A percentile compares a stretch with the other conserved stretches of the same genome.
Evolutionary conservation across 257 asterid species (phyloP).

Genomic region (Rhazya stricta): DNA sequence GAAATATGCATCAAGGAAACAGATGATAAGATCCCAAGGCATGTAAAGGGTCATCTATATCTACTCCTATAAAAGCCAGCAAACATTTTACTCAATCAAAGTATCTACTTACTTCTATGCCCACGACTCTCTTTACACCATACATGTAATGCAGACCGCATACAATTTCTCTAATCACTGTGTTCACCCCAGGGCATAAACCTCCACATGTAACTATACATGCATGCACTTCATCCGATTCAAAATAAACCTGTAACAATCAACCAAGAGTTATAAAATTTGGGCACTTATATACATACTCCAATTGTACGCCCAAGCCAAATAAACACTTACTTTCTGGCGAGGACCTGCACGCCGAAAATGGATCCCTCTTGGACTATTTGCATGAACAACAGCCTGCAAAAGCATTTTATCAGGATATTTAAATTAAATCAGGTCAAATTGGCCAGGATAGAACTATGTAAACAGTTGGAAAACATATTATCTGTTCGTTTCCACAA

Average conservation of each 20-base stretch:
- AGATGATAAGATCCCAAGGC: neutral
- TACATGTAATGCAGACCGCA: conserved; percentile 77
- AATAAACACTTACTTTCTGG: conserved; percentile 45
- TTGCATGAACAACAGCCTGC: conserved; percentile 77
- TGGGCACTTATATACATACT: neutral
- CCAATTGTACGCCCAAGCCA: neutral
- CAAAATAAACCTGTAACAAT: conserved; percentile 64
- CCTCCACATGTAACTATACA: conserved; percentile 97
- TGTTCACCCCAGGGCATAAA: conserved; percentile 89
- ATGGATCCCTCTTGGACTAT: conserved; percentile 73
- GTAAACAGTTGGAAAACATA: neutral
- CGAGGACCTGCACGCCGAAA: conserved; percentile 98
- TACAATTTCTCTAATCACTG: conserved; percentile 88
- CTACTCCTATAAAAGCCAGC: neutral
- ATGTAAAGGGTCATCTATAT: neutral
- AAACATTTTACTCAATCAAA: neutral
- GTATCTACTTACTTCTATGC: conserved; percentile 58
- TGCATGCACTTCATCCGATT: conserved; percentile 75
- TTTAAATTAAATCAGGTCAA: neutral
- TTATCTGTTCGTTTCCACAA: conserved; percentile 5
- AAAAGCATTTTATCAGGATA: conserved; percentile 2
- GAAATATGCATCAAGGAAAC: neutral
- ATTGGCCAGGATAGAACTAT: neutral
- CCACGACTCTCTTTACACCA: conserved; percentile 70
- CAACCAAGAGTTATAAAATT: neutral